Percentiles rank a stretch among this genome's conserved stretches.
Evolutionary conservation across 2,329 filamentous ascomycete species (phyloP).

Genomic region (Aspergillus ochraceoroseus): DNA sequence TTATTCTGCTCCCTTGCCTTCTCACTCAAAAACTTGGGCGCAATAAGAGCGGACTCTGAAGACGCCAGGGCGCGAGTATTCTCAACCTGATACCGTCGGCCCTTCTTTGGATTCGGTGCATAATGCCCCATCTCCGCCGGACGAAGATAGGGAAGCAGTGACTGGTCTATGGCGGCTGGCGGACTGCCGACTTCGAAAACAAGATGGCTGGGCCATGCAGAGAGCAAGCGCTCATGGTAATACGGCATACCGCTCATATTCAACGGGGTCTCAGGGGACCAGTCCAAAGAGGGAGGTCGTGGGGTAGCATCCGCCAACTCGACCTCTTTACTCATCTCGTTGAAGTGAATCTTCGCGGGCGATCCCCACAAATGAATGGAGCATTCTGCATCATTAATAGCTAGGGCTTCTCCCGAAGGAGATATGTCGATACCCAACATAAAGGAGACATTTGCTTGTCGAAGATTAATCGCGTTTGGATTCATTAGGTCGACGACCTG

Average conservation of each 20-base stretch:
- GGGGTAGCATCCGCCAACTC: conserved; percentile 68
- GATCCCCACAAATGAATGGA: conserved; percentile 85
- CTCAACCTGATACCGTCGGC: conserved; percentile 76
- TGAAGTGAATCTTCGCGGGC: conserved; percentile 77
- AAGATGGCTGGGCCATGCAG: conserved; percentile 81
- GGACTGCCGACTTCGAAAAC: conserved; percentile 81
- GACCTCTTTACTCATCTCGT: conserved; percentile 70
- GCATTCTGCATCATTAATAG: conserved; percentile 71
- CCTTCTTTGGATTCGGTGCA: conserved; percentile 68
- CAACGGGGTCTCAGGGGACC: conserved; percentile 69
- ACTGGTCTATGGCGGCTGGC: conserved; percentile 66
- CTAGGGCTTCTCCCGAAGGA: conserved; percentile 79
- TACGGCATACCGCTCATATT: conserved; percentile 87
- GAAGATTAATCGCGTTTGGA: conserved; percentile 77
- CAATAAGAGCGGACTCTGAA: conserved; percentile 57
- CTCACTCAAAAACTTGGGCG: conserved; percentile 92
- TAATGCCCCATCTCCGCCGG: conserved; percentile 70
- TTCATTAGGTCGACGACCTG: conserved; percentile 96
- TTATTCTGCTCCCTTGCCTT: conserved; percentile 65
- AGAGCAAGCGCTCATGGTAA: conserved; percentile 81
- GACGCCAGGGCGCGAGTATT: conserved; percentile 64
- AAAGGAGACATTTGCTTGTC: conserved; percentile 74
- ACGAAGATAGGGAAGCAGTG: conserved; percentile 64
- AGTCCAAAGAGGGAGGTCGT: conserved; percentile 61
- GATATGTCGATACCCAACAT: conserved; percentile 80